Evolutionary conservation across 495 filamentous ascomycete genomes (phyloP), one percentile per base, ranked within the genome.

Genomic region (Barbatosphaeria neglecta): DNA sequence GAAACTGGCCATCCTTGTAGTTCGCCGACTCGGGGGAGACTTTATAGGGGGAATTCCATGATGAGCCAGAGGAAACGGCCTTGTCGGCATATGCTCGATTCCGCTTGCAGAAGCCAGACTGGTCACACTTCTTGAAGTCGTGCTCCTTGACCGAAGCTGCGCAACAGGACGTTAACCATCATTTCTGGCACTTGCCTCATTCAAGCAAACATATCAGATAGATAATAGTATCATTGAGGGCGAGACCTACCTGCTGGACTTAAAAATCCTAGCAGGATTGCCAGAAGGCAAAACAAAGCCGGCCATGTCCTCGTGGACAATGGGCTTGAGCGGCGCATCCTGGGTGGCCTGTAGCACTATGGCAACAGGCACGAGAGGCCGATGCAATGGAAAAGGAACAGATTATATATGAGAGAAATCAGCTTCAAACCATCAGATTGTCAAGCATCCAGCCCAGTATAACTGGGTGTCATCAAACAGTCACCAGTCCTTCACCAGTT

Each of bases 81-180:
- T 77, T 71, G 60, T 97, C 89, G 49, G 93, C 93, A 58, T 82
- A 86, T 22, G 80, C 84, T 59, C 90, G 81, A 64, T 95, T 96
- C 47, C 92, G 87, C 59, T 85, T 87, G 65, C 93, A 97, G 72
- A 97, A 98, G 46, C 92, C 92, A 0, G 90, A 89, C 62, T 98
- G 92, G 31, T 77, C 67, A 68, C 92, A 98, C 49, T 81, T 95
- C 58, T 97, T 98, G 75, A 96, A 97, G 55, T 90, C 87, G 54
- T 93, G 83, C 54, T 95, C 84, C 66, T 98, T 97, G 17, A 98
- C 93, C 55, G 75, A 66, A 45, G 78, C 89, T 92, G 59, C 20
- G 52, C 39, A 25, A 13, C 47, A 45, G 49, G 43, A 49, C 47
- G 49, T 37, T 7, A 4, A 17, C 42, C n/a, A n/a, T n/a, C n/a